phyloP scores from a whole-genome alignment of 345 rosid species.

The Syzygium grande region DNA sequence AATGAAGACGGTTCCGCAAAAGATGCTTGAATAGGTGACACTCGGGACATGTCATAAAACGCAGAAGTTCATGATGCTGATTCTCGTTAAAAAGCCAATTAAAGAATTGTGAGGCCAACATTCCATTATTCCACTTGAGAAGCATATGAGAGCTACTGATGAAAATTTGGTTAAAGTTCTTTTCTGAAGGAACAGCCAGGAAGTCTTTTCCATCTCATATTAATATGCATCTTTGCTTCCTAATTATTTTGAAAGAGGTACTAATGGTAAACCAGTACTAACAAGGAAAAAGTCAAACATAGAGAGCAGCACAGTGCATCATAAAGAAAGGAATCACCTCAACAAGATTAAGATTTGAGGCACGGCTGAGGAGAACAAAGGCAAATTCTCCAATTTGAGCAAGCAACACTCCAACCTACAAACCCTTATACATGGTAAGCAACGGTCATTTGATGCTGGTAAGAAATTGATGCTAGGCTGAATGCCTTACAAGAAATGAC shows the following conservation, averaged over 20 bases:
- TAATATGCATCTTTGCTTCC: neutral
- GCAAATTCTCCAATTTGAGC: conserved; percentile 99
- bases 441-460: neutral
- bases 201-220: neutral
- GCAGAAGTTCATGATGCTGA: neutral
- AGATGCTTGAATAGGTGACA: neutral
- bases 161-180: neutral
- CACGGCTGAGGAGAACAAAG: conserved; percentile 90
- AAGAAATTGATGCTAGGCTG: neutral
- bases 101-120: neutral
- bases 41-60: neutral
- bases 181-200: neutral
- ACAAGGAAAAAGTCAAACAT: neutral
- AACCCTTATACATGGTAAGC: neutral
- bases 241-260: neutral
- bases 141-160: neutral
- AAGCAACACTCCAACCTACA: conserved; percentile 80
- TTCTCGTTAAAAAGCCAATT: neutral
- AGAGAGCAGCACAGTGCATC: neutral
- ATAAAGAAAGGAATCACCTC: conserved; percentile 40
- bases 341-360: conserved; percentile 87
- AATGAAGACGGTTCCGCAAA: neutral
- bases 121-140: neutral
- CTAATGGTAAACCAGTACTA: neutral
- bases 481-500: conserved; percentile 75